Percentiles rank a stretch among this genome's conserved stretches.
Evolutionary conservation across 768 basidiomycete species (phyloP).

Genomic region (Panaeolus cyanescens): DNA sequence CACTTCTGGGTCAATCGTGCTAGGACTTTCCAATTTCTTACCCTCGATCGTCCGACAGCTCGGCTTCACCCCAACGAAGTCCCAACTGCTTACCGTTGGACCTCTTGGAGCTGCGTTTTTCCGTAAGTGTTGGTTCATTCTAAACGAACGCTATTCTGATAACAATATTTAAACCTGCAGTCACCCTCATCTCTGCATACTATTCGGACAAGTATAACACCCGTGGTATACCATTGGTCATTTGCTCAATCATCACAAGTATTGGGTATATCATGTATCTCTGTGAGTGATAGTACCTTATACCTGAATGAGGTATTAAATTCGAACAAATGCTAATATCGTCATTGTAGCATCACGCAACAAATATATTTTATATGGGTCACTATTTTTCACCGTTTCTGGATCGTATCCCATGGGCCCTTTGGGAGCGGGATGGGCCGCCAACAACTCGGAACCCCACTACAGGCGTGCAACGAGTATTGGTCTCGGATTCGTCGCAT

Average conservation of each 20-base stretch:
- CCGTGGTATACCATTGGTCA: slow-evolving; percentile 20
- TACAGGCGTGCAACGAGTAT: slow-evolving; percentile 48
- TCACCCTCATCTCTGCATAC: slow-evolving; percentile 2
- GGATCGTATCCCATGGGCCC: slow-evolving; percentile 44
- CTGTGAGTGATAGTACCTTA: slow-evolving; percentile 19
- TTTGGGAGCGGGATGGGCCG: slow-evolving; percentile 44
- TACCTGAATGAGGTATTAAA: background rate
- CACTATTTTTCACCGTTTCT: slow-evolving; percentile 44
- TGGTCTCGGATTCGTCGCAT: slow-evolving; percentile 16
- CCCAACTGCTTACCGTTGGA: slow-evolving; percentile 10
- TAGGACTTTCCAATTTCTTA: slow-evolving; percentile 3
- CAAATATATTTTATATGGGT: slow-evolving; percentile 38
- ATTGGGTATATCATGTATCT: slow-evolving; percentile 41
- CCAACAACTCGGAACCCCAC: slow-evolving; percentile 53
- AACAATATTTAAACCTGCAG: no score
- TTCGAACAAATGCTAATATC: background rate
- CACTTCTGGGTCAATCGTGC: background rate
- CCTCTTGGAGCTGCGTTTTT: slow-evolving; percentile 5
- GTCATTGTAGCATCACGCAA: slow-evolving; percentile 3
- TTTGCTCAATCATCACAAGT: slow-evolving; percentile 23
- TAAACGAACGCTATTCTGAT: no score
- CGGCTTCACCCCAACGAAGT: slow-evolving; percentile 1
- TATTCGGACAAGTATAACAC: slow-evolving; percentile 14
- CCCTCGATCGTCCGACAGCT: slow-evolving; percentile 10
- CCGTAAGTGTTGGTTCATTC: slow-evolving; percentile 1